phyloP scores from a whole-genome alignment of 768 basidiomycete species.

The Leucocoprinus sp. region DNA sequence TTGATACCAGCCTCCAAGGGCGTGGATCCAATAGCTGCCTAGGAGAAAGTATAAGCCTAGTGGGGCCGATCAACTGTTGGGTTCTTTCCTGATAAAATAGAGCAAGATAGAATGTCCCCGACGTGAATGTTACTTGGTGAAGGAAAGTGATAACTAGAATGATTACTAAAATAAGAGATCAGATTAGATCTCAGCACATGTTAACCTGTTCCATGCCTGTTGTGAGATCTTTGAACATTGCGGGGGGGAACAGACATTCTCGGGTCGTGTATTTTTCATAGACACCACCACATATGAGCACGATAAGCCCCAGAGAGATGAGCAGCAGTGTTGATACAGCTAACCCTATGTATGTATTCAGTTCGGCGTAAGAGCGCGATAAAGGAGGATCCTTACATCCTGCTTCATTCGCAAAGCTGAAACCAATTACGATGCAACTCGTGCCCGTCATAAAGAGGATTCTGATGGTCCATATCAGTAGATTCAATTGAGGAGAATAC shows the following conservation, averaged over 20 bases:
- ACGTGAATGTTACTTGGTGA: conserved; percentile 77
- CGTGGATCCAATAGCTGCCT: conserved; percentile 67
- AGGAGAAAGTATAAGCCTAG: conserved; percentile 10
- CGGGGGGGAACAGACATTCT: conserved; percentile 65
- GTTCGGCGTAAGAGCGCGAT: conserved; percentile 7
- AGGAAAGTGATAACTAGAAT: conserved; percentile 66
- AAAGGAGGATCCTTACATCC: conserved; percentile 50
- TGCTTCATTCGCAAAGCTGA: conserved; percentile 61
- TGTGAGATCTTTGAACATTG: conserved; percentile 50
- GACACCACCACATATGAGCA: conserved; percentile 51
- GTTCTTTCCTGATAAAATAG: conserved; percentile 66
- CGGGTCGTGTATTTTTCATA: conserved; percentile 63
- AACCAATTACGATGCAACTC: conserved; percentile 66
- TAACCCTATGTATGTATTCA: conserved; percentile 41
- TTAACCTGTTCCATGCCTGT: conserved; percentile 36
- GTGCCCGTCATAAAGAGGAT: conserved; percentile 70
- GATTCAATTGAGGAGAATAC: conserved; percentile 2
- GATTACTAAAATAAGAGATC: conserved; percentile 35
- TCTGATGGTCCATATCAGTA: conserved; percentile 28
- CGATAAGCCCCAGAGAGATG: conserved; percentile 44
- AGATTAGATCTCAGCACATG: conserved; percentile 12
- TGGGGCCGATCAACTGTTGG: conserved; percentile 10
- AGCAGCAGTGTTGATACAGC: conserved; percentile 52
- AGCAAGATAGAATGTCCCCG: conserved; percentile 82
- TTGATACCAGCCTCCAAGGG: conserved; percentile 67